Conservation (phyloP, 148 eudicot species). For the Rhododendron molle region DNA sequence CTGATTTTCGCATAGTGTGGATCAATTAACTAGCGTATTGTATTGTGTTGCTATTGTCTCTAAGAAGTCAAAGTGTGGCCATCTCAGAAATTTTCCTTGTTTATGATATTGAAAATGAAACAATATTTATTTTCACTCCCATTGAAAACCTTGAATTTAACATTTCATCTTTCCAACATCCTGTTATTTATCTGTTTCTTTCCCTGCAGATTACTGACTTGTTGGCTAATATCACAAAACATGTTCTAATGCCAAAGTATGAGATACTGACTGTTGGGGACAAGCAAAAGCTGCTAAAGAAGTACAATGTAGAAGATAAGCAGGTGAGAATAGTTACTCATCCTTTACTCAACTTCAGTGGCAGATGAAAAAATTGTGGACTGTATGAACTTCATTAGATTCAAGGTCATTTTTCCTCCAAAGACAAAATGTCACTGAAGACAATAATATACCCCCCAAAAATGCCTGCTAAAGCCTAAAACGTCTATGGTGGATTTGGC, state of each 20-base stretch:
- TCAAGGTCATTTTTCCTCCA: not conserved
- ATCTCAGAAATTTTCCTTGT: not conserved
- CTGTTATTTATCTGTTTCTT: not conserved
- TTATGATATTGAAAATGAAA: not conserved
- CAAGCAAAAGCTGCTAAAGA: constrained; percentile 46
- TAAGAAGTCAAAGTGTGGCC: not conserved
- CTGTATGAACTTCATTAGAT: too few relatives aligned
- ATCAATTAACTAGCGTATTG: not conserved
- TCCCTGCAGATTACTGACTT: constrained; percentile 49
- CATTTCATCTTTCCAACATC: not conserved
- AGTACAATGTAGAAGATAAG: constrained; percentile 34
- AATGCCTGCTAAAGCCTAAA: not conserved
- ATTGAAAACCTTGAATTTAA: not conserved
- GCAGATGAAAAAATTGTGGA: not conserved
- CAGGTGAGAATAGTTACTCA: constrained; percentile 29
- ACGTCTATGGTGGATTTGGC: not conserved
- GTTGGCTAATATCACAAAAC: constrained; percentile 44
- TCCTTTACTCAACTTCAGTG: not conserved
- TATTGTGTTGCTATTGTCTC: not conserved
- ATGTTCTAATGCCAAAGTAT: constrained; percentile 42
- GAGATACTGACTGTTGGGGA: constrained; percentile 42
- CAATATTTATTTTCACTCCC: not conserved
- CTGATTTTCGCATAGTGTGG: not conserved
- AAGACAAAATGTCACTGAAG: not conserved
- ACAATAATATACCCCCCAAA: not conserved